Percentiles rank a stretch among this genome's conserved stretches.
Evolutionary conservation across 306 rosid genomes (phyloP).

Genomic region (Amphicarpaea edgeworthii): DNA sequence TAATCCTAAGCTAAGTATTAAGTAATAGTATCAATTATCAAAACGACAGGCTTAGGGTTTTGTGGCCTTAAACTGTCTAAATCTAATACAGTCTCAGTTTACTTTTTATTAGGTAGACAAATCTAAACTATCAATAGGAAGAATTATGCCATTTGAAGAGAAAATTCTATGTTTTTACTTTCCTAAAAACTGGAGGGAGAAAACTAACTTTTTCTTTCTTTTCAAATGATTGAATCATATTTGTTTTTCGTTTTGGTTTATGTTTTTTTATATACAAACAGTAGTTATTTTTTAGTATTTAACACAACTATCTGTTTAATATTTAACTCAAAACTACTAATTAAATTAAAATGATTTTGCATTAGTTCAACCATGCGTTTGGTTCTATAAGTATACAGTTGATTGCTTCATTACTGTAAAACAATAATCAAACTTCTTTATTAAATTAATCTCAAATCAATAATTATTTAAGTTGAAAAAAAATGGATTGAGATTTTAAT

Average conservation of each 20-base stretch:
- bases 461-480: too few species aligned
- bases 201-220: neutral
- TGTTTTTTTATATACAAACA: too few species aligned
- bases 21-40: too few species aligned
- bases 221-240: neutral
- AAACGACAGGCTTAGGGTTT: neutral
- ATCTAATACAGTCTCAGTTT: constrained; percentile 18
- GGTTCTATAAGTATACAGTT: too few species aligned
- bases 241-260: neutral
- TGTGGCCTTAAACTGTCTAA: constrained; percentile 44
- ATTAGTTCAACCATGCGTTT: too few species aligned
- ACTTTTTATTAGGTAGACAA: constrained; percentile 27
- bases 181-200: neutral
- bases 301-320: neutral
- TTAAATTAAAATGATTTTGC: too few species aligned
- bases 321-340: too few species aligned
- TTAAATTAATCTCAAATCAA: too few species aligned
- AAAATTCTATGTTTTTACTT: constrained; percentile 13
- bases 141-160: constrained; percentile 20
- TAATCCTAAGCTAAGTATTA: neutral
- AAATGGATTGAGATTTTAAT: too few species aligned
- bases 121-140: constrained; percentile 1
- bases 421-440: too few species aligned
- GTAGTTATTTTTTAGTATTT: neutral
- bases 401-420: too few species aligned